Evolutionary conservation across 2,329 filamentous ascomycete species (phyloP), one percentile per base, ranked within the genome.

Genomic region (Pseudogymnoascus sp.): DNA sequence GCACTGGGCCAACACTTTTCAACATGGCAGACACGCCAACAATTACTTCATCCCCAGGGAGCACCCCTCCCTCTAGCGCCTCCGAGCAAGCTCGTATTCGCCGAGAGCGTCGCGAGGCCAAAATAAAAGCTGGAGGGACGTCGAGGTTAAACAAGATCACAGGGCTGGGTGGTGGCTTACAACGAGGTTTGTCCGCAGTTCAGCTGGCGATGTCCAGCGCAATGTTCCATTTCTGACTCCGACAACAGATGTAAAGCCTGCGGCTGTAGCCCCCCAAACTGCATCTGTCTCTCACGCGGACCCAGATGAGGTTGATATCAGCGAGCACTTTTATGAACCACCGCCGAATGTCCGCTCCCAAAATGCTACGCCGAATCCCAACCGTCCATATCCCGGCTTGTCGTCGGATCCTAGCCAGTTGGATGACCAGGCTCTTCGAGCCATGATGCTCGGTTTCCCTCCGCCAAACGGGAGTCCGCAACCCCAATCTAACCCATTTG

Each of bases 231-330:
- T 8, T 61, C 61, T 44, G 13, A 67, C 66, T 42, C 65, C 68
- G 62, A 65, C 66, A 67, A 65, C 37, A 60, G 61, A 44, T 44
- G 63, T 29, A 13, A 37, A 33, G 10, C 67, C 67, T 59, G 65
- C 72, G 72, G 71, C 73, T 60, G 68, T 74, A 26, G 68, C 74
- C 26, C 74, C 77, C 65, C 73, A 70, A 62, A 69, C 75, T 26
- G 65, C 75, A 40, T 64, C 74, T 59, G 70, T 74, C 24, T 66
- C 72, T 29, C 76, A 82, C 69, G 84, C 80, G 63, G 87, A 90
- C 70, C 89, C 89, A 5, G 88, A 86, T 4, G 90, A 92, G 74
- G 82, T 91, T 67, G 89, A 93, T 73, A 91, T 93, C 68, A 90
- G 88, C 14, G 67, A 87, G 67, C 88, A 90, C 76, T 87, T 82